Base-by-base conservation (phyloP, 2,329 filamentous ascomycete species). In the Pseudogymnoascus sp. region DNA sequence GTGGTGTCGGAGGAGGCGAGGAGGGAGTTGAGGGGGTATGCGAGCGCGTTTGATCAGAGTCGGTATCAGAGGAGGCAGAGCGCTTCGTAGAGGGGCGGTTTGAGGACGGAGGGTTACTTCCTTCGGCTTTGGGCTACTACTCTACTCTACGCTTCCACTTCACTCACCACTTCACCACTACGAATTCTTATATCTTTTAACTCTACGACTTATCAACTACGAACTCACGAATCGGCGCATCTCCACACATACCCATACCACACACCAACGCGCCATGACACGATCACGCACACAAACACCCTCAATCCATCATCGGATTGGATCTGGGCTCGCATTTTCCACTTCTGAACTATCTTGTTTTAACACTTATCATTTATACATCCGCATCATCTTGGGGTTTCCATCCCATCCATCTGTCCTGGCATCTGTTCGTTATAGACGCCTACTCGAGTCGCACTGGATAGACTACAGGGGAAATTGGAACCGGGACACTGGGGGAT, bases 11-110 rank as follows among this genome's bases (percentile, higher is more conserved):
- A 90, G 67, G 88, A 89, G 75, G 87, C 90, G 28, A 86, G 85
- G 70, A 86, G 84, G 75, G 91, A 96, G 74, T 83, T 97, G 37
- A 86, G 88, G 72, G 88, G 89, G 68, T 97, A 97, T 75, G 90
- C 90, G 68, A 90, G 88, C 72, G 91, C 89, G 1, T 96, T 97
- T 73, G 92, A 97, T 75, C 89, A 92, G 63, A 73, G 72, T 64
- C 72, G 72, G 63, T 71, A 73, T 60, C 68, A 66, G 14, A 66
- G 72, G 61, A 67, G 73, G 40, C 71, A 71, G 67, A 74, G 71
- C n/a, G 68, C 68, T 28, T 66, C 71, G 37, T 72, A 66, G 66
- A 64, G 37, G 5, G 23, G 16, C 1, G 16, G 18, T 40, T 18
- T 42, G 38, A 18, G 37, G 37, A 6, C 5, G 4, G 23, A 1